phyloP scores from a whole-genome alignment of 2,329 filamentous ascomycete species.

The Dryadomyces sulphureus region DNA sequence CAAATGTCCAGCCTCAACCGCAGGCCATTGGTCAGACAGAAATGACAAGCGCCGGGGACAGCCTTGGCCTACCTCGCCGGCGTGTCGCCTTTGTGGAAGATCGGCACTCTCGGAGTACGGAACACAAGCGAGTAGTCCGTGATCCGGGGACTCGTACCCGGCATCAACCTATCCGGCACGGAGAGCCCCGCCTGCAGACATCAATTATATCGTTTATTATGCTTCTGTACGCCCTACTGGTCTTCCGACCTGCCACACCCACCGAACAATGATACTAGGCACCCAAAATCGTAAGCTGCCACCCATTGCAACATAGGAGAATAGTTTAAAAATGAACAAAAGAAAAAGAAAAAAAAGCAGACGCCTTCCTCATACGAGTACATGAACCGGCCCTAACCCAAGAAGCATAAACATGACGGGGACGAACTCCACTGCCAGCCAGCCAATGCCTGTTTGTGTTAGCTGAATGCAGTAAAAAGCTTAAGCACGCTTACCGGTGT shows the following conservation, averaged over 20 bases:
- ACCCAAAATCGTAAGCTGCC: too few relatives aligned
- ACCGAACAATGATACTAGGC: too few relatives aligned
- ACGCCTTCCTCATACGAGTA: background rate
- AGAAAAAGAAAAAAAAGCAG: background rate
- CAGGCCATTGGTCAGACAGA: background rate
- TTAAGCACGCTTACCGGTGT: slow-evolving; percentile 50
- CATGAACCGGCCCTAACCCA: slow-evolving; percentile 18
- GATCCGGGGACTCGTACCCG: too few relatives aligned
- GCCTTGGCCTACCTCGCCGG: background rate
- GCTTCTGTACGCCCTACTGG: background rate
- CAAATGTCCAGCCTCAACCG: too few relatives aligned
- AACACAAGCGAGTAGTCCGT: background rate
- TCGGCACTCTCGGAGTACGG: background rate
- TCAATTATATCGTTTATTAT: background rate
- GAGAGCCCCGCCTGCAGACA: too few relatives aligned
- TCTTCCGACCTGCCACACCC: too few relatives aligned
- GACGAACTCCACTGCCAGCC: slow-evolving; percentile 63
- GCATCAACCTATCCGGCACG: too few relatives aligned
- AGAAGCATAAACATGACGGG: slow-evolving; percentile 56
- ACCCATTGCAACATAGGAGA: background rate
- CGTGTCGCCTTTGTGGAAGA: too few relatives aligned
- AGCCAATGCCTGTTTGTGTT: slow-evolving; percentile 52
- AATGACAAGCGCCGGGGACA: background rate
- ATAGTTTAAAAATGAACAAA: background rate
- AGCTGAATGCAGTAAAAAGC: background rate